Evolutionary conservation across 352 stramenopile species (phyloP), one percentile per base, ranked within the genome.

Genomic region (Globisporangium okanoganense): DNA sequence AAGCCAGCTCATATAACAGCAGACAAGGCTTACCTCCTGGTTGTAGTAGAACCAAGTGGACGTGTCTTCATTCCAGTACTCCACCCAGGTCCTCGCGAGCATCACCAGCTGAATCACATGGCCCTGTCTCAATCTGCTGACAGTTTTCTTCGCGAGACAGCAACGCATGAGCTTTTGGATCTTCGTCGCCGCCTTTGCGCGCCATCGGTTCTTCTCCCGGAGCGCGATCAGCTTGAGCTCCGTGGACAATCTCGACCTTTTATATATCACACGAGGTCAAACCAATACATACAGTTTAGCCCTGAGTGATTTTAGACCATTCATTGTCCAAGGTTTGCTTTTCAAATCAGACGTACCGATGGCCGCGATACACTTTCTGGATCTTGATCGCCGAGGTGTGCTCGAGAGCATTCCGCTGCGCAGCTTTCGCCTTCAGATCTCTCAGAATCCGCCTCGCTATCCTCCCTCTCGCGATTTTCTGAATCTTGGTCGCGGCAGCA

Each of bases 11-110:
- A 56, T 45, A n/a, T 10, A 18, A 13, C 40, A 45, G 20, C 14
- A 25, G 6, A 20, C 14, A 51, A 50, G 2, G 24, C 14, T 27
- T 55, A 85, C 78, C 56, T 79, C 61, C 44, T 82, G 72, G 45
- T 90, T 85, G 75, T 90, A 90, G 63, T 90, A 94, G 64, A 90
- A 90, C 81, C 79, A 94, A 43, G 79, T 73, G 7, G 71, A 67
- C 0, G 76, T 66, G 25, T 94, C 80, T 36, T 94, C 81, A 58
- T 71, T 88, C 85, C 82, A 94, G 64, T 87, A 90, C 62, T 94
- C 82, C 14, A 79, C 73, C 77, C 80, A 94, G 6, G 66, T 61
- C 9, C 72, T 71, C 9, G 85, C 78, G 44, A 80, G 59, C 3
- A 61, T 44, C n/a, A 92, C 58, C 35, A 92, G 66, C 10, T 71